These are phyloP conservation scores for Boletus rubescentipes DNA, from an alignment of 768 basidiomycete genomes.

Conservation along the genomic window DNA sequence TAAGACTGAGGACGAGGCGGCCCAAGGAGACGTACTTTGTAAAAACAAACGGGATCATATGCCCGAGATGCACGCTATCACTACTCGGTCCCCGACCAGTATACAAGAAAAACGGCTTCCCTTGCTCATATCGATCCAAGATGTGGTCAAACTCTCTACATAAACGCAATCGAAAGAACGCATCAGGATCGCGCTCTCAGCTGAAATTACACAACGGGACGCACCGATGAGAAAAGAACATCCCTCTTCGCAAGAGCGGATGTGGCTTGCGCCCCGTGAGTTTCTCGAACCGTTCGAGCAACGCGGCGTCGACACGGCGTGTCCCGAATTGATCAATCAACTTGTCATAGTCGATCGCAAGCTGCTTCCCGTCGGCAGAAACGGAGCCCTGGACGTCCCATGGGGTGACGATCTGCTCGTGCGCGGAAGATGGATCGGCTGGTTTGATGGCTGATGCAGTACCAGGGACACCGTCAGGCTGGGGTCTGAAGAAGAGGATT, in stretches of 20 bases:
- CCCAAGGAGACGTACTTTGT: slow-evolving; percentile 68
- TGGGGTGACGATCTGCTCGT: slow-evolving; percentile 87
- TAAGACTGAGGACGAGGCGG: background rate
- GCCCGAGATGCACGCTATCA: slow-evolving; percentile 96
- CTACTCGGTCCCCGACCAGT: slow-evolving; percentile 97
- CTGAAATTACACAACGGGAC: slow-evolving; percentile 18
- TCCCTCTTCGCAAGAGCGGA: slow-evolving; percentile 81
- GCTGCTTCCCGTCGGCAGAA: slow-evolving; percentile 83
- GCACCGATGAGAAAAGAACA: slow-evolving; percentile 98
- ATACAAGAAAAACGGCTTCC: slow-evolving; percentile 97
- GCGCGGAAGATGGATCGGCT: slow-evolving; percentile 28
- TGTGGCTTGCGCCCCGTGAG: slow-evolving; percentile 90
- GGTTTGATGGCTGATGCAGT: slow-evolving; percentile 34
- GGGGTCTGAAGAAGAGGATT: slow-evolving; percentile 12
- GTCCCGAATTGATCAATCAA: slow-evolving; percentile 94
- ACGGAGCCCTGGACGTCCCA: slow-evolving; percentile 97
- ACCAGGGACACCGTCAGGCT: slow-evolving; percentile 5
- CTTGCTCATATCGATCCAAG: slow-evolving; percentile 92
- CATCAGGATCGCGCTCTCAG: background rate
- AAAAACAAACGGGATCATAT: slow-evolving; percentile 96
- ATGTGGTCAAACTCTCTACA: slow-evolving; percentile 89
- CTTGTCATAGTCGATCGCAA: slow-evolving; percentile 96
- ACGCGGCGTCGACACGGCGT: slow-evolving; percentile 65
- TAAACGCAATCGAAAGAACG: background rate
- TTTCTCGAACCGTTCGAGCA: slow-evolving; percentile 87